Base-by-base conservation (phyloP, 2,329 filamentous ascomycete species). In the Penicillium brasilianum region DNA sequence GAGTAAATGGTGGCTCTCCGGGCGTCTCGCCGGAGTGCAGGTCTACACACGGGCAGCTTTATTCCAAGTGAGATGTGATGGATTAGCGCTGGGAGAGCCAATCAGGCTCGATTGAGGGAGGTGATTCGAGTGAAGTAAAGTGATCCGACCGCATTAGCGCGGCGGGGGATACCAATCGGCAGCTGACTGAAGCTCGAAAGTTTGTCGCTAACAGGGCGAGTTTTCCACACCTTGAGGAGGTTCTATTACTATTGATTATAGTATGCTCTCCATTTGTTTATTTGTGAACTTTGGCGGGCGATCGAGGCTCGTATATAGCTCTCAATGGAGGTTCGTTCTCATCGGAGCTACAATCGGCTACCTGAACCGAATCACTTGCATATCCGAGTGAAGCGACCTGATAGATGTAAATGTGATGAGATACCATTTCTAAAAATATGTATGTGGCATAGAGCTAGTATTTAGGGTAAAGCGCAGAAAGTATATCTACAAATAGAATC, bases 101-200 rank as follows among this genome's bases (percentile, higher is more conserved):
- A 69, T 69, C 61, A 66, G 32, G 10, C 37, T 22, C n/a, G 60
- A 43, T 41, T 51, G 59, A 32, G 25, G 32, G 55, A 39, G 65
- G 65, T 68, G 66, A 68, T 55, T 57, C 32, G 59, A 18, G 28
- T 50, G 28, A 50, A 20, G 28, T 7, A 48, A 48, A 55, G 67
- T 68, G 65, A 68, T 36, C 39, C 60, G 61, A 32, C 66, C 53
- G 68, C 68, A 70, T 70, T 70, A 70, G 68, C 62, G 66, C 46
- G 50, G 62, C 57, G 58, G 59, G 59, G 22, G 34, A 28, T 25
- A 14, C 34, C 50, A 53, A 48, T 48, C 30, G 46, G 28, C 46
- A 30, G 30, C n/a, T n/a, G n/a, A 50, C 28, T 18, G 46, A 7
- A 18, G 46, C 46, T 50, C n/a, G 46, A 50, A 14, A 3, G 46